Base-by-base conservation (phyloP, 768 basidiomycete species). In the Lactifluus hygrophoroides region DNA sequence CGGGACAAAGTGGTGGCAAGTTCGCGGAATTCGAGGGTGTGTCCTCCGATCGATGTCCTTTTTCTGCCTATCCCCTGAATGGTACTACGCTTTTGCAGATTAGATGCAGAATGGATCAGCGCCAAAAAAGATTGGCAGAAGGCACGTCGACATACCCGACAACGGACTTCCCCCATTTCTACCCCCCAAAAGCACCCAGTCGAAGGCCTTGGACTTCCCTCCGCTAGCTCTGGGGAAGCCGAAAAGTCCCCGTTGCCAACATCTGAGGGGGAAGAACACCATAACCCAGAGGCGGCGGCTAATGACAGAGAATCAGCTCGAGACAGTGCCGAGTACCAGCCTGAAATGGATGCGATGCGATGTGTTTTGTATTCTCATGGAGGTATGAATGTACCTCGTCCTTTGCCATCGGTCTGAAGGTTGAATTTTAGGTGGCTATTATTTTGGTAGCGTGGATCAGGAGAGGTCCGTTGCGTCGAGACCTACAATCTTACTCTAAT, bases 61-160 rank as follows among this genome's bases (percentile, higher is more conserved):
- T 38, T 56, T 55, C 7, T 58, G 61, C 14, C 42, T 8, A 25
- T 16, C 7, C 3, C 17, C 13, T 19, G 32, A 19, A 10, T 9
- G 14, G 27, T 13, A 7, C 6, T 42, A 27, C 56, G 55, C 40
- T 53, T 46, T 25, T 50, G 60, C 55, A 91, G 92, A 7, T 80
- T 95, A 11, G 82, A 90, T 67, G 90, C 79, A 0, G 88, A 95
- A 69, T 95, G 93, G 93, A 82, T 94, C 48, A 83, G 83, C 2
- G 82, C 88, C 55, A 87, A 80, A 75, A 92, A 88, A 67, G 90
- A 94, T 65, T 90, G 84, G 84, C 75, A 79, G 60, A 83, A 86
- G 63, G 82, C 80, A 11, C 82, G 86, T 69, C 76, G 77, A 48
- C 75, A 77, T 47, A 69, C 77, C 58, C 84, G 85, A 28, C 42